Percentiles rank a stretch among this genome's conserved stretches.
Evolutionary conservation across 176 grass and related monocot species (phyloP).

Genomic region (Avena sativa): DNA sequence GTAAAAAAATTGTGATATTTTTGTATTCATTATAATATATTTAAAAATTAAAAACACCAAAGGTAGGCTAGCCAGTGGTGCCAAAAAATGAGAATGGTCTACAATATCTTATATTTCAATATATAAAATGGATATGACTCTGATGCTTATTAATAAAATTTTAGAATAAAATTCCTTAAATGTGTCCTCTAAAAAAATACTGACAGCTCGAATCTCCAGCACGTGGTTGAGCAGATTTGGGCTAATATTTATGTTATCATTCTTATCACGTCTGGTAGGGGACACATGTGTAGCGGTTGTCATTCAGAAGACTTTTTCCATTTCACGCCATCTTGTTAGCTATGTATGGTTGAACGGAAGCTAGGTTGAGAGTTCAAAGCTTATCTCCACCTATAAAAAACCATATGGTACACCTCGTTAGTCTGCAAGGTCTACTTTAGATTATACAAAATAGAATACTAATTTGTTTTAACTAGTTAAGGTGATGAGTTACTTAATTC

Average conservation of each 20-base stretch:
- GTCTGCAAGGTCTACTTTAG: not conserved
- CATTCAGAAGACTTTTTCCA: not conserved
- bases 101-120: not conserved
- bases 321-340: not conserved
- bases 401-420: accelerated
- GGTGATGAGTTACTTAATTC: slow-evolving; percentile 8
- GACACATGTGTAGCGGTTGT: not conserved
- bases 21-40: not conserved
- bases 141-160: not conserved
- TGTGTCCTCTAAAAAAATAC: not conserved
- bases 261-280: not conserved
- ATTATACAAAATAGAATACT: not conserved
- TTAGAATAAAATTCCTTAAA: not conserved
- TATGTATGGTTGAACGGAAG: not conserved
- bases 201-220: slow-evolving; percentile 27
- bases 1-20: not conserved
- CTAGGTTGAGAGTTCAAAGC: not conserved
- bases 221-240: not conserved
- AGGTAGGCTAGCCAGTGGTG: not conserved
- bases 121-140: not conserved
- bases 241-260: slow-evolving; percentile 43
- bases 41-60: not conserved
- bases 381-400: not conserved
- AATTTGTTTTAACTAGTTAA: not conserved
- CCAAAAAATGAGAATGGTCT: not conserved